These are phyloP conservation scores for Botrytis pseudocinerea DNA, from an alignment of 2,329 filamentous ascomycete species.

Conservation along the genomic window DNA sequence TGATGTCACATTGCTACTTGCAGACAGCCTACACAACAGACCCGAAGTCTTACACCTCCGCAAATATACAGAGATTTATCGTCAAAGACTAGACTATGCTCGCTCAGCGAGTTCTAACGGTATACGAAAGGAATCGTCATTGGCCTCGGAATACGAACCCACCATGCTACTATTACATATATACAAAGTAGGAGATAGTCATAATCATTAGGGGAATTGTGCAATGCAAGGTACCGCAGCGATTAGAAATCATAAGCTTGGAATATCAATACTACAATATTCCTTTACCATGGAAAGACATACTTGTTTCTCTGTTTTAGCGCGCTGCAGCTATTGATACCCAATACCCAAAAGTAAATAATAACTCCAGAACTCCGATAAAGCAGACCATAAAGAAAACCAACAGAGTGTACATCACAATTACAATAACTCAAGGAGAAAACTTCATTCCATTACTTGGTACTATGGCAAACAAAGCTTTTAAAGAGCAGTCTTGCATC, in stretches of 20 bases:
- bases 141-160: background rate
- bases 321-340: background rate
- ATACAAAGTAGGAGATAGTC: too few species aligned
- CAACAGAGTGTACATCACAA: background rate
- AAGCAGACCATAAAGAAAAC: background rate
- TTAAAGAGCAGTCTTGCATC: background rate
- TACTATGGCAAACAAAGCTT: background rate
- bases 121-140: background rate
- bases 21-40: background rate
- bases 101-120: background rate
- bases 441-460: background rate
- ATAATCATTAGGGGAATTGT: background rate
- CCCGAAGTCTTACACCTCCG: background rate
- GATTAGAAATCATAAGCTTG: background rate
- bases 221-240: too few species aligned
- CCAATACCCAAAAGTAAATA: background rate
- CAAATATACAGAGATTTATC: background rate
- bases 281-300: background rate
- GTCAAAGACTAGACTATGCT: background rate
- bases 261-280: background rate
- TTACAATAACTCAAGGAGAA: background rate
- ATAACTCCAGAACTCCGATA: background rate
- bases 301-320: background rate
- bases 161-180: background rate
- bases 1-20: background rate